These are phyloP conservation scores for Teratosphaeria pseudoeucalypti DNA, from an alignment of 2,329 filamentous ascomycete species.

Conservation along the genomic window DNA sequence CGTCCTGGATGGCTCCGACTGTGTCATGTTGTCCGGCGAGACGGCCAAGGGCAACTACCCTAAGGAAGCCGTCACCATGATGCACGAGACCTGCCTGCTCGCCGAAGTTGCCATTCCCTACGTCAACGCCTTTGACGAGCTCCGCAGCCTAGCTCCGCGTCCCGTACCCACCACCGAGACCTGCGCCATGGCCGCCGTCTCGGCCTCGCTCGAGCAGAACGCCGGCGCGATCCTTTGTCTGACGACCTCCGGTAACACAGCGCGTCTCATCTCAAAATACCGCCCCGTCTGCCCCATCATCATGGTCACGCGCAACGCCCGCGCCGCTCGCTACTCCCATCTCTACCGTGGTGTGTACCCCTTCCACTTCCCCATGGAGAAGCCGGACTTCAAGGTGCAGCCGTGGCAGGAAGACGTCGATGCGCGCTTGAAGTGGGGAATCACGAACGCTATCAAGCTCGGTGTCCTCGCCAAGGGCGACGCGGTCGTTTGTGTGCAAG, in stretches of 20 bases:
- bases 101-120: constrained; percentile 97
- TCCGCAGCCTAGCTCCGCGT: constrained; percentile 70
- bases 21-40: constrained; percentile 98
- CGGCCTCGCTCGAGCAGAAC: constrained; percentile 89
- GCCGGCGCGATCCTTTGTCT: constrained; percentile 92
- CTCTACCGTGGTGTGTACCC: constrained; percentile 97
- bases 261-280: constrained; percentile 94
- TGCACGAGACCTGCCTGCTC: constrained; percentile 95
- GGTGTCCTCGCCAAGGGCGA: constrained; percentile 63
- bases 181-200: constrained; percentile 93
- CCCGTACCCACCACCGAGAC: constrained; percentile 86
- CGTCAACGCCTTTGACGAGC: constrained; percentile 91
- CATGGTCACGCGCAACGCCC: constrained; percentile 87
- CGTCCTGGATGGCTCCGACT: constrained; percentile 94
- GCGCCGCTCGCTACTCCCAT: constrained; percentile 80
- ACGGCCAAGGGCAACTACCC: constrained; percentile 97
- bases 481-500: constrained; percentile 73
- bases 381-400: constrained; percentile 85
- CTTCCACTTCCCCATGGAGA: constrained; percentile 84
- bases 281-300: constrained; percentile 97
- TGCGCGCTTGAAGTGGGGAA: constrained; percentile 93
- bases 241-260: constrained; percentile 87
- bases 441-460: constrained; percentile 75
- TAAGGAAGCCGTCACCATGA: constrained; percentile 83
- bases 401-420: constrained; percentile 99